A percentile compares a stretch with the other conserved stretches of the same genome.
Evolutionary conservation across 2,329 filamentous ascomycete species (phyloP).

Genomic region (Aspergillus melleus): DNA sequence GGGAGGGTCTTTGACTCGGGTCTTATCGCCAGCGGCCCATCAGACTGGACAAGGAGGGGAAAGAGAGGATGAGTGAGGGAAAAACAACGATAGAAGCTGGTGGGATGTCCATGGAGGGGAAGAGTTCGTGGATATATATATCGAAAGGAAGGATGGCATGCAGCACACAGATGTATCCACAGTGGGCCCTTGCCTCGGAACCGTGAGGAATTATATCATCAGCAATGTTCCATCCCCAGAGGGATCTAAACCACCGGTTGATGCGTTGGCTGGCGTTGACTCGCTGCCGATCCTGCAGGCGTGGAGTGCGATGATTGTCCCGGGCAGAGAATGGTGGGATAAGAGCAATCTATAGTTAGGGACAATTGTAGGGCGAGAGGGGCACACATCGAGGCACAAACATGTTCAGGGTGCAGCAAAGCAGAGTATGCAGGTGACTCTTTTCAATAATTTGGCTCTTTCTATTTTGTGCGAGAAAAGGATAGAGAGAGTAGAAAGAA

Average conservation of each 20-base stretch:
- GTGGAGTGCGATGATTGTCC: background rate
- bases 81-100: background rate
- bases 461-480: background rate
- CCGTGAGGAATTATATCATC: background rate
- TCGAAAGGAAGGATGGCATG: background rate
- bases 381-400: background rate
- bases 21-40: background rate
- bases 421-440: too few relatives aligned
- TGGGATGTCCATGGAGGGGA: background rate
- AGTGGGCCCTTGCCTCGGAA: background rate
- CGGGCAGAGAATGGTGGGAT: background rate
- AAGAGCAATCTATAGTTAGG: background rate
- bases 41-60: background rate
- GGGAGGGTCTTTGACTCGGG: background rate
- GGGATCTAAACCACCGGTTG: background rate
- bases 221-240: background rate
- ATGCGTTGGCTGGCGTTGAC: conserved; percentile 27
- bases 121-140: background rate
- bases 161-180: background rate
- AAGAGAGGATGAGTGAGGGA: background rate
- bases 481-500: background rate
- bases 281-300: conserved; percentile 18
- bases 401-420: background rate
- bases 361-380: background rate
- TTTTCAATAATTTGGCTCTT: background rate